Base-by-base conservation (phyloP, 257 asterid species). In the Solanum raphanifolium region DNA sequence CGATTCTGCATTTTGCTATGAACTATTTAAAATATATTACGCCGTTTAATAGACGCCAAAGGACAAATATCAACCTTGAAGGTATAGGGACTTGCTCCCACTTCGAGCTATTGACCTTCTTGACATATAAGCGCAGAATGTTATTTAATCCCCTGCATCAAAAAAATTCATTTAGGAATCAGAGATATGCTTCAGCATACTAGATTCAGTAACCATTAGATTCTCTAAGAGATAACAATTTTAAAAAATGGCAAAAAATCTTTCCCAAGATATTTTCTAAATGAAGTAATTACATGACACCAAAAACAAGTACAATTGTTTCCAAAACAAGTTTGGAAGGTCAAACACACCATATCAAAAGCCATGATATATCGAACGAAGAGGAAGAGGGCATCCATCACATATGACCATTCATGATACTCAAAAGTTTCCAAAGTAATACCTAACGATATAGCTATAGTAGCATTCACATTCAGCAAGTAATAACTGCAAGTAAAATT, bases 51-150 rank as follows among this genome's bases (percentile, higher is more conserved):
- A 82, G 69, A 82, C 29, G 55, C 29, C 69, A 82, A 36, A 29
- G 68, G 27, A 82, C 55, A 31, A 16, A 48, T 48, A 52, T 75
- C 84, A 90, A 97, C 99, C 98, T 97, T 86, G 98, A 93, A 46
- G 99, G 99, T 39, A 97, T 90, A 60, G 93, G 94, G 60, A 97
- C 90, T 92, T 91, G 98, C 91, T 94, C 98, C 99, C 99, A 97
- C 82, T 90, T 89, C 25, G 94, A 89, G 92, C 91, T 90, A 87
- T 95, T 95, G 88, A 94, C 98, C 96, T 95, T 97, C 93, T 97
- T 97, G 68, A 94, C 92, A 65, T 95, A 95, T 88, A 95, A 92
- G 92, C 98, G 94, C 92, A 97, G 83, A 83, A 97, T 97, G 92
- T 97, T 97, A 89, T 95, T 97, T 92, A 97, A 91, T 87, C 98